Evolutionary conservation across 352 stramenopile species (phyloP), one percentile per base, ranked within the genome.

Genomic region (Phytophthora cryptogea): DNA sequence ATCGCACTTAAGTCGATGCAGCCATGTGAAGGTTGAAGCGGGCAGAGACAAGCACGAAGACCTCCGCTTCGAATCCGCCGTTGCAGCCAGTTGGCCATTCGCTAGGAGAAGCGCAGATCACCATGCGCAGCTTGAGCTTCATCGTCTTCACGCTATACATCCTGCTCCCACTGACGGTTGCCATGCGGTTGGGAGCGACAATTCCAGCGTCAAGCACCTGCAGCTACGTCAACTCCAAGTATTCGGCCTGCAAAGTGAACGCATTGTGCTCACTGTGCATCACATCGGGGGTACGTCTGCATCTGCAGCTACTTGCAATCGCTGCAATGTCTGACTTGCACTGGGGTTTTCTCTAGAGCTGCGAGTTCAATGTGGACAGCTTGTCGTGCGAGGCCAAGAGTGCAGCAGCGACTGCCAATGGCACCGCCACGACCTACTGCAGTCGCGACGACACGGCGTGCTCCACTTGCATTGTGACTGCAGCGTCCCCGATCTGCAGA

Each of bases 251-350:
- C 65, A 49, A 81, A 39, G 52, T 81, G 20, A 51, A 73, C 42
- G 32, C 30, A 32, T 66, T 80, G 48, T 87, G 78, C 54, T 17
- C 53, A 8, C 32, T 63, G 35, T 87, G 78, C 54, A 47, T 81
- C 8, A 50, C 28, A n/a, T 70, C 60, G 0, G 62, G 35, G 43
- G 73, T 83, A 50, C 11, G 63, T 55, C 13, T 13, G 4, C 7
- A 30, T 11, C 1, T 17, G 5, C 27, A 27, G 37, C 35, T 49
- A 7, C 42, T 5, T 33, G 32, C 9, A 14, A 14, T 16, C 1
- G 26, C 31, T 20, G 9, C 30, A 26, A 32, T 13, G 13, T 23
- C 26, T 42, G 32, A 37, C 20, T 45, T 42, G 8, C 33, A 7
- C 32, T 31, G 16, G 33, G 48, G 13, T n/a, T 17, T 37, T 20